Evolutionary conservation across 768 basidiomycete species (phyloP).

Genomic region (Tricholoma flavovirens): DNA sequence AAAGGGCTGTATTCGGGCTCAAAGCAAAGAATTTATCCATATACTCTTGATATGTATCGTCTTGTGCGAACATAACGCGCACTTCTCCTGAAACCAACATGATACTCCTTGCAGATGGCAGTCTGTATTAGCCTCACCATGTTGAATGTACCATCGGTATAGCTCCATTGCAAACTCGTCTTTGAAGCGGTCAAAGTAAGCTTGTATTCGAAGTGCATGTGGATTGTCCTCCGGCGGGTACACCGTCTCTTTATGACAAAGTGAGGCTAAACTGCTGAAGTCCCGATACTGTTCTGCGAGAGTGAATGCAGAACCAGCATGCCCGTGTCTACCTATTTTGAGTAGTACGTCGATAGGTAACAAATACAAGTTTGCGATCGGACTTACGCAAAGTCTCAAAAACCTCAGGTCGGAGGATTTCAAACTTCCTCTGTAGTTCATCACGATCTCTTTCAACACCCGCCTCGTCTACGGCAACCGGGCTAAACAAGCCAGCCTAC

Average conservation of each 20-base stretch:
- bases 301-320: conserved; percentile 64
- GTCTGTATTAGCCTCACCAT: conserved; percentile 45
- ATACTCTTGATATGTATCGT: conserved; percentile 52
- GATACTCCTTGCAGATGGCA: background rate
- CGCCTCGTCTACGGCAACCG: conserved; percentile 39
- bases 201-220: conserved; percentile 52
- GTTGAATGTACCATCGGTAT: conserved; percentile 91
- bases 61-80: conserved; percentile 75
- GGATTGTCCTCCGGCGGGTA: conserved; percentile 64
- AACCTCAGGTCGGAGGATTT: conserved; percentile 65
- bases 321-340: conserved; percentile 55
- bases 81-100: conserved; percentile 53
- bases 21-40: conserved; percentile 70
- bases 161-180: conserved; percentile 84
- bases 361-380: background rate
- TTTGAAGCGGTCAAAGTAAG: conserved; percentile 72
- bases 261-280: conserved; percentile 76
- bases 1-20: conserved; percentile 52
- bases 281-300: conserved; percentile 87
- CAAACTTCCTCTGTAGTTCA: conserved; percentile 62
- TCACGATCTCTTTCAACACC: conserved; percentile 51
- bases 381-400: conserved; percentile 75
- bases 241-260: conserved; percentile 67
- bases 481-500: conserved; percentile 24
- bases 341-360: conserved; percentile 3